Evolutionary conservation across 768 basidiomycete genomes (phyloP), one percentile per base, ranked within the genome.

Genomic region (Leccinum subtestaceum): DNA sequence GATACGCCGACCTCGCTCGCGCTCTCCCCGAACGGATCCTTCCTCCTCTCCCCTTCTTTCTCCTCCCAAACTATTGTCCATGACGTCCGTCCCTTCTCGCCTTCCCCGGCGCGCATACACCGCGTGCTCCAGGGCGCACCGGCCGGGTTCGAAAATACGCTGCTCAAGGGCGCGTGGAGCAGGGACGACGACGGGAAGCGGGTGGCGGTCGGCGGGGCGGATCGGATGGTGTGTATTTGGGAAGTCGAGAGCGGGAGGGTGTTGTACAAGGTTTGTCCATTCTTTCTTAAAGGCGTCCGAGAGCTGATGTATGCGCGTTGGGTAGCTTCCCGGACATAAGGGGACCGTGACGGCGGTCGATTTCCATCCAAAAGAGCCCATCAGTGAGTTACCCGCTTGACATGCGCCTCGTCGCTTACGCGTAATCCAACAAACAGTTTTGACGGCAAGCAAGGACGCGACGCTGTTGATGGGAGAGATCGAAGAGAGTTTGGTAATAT

Each of bases 341-440:
- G 95, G 96, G 11, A 95, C 95, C 0, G 95, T 98, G 13, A 95
- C 93, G 1, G 79, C 88, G n/a, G 93, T 94, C 0, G 97, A 96
- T 66, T 97, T 96, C 79, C 94, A 96, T 72, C 95, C 96, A 9
- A 93, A 88, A 68, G 95, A 97, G 66, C 95, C 95, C 11, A 95
- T 97, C 72, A 84, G 94, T 96, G 73, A 63, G 94, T 15, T 15
- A 13, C 15, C 52, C 13, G 32, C 23, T 15, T 25, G 32, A 31
- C 25, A 43, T 58, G 40, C 36, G 23, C 10, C 19, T 34, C 17
- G 49, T 57, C n/a, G 40, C 56, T 68, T 31, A 68, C 11, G 47
- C 21, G 6, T 17, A 13, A 59, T 48, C 3, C 46, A 15, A 25
- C 13, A 21, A 12, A 25, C 19, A 95, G 94, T 98, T 59, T 78